These are phyloP conservation scores for Pichia californica DNA, from an alignment of 805 yeast species.

Conservation along the genomic window DNA sequence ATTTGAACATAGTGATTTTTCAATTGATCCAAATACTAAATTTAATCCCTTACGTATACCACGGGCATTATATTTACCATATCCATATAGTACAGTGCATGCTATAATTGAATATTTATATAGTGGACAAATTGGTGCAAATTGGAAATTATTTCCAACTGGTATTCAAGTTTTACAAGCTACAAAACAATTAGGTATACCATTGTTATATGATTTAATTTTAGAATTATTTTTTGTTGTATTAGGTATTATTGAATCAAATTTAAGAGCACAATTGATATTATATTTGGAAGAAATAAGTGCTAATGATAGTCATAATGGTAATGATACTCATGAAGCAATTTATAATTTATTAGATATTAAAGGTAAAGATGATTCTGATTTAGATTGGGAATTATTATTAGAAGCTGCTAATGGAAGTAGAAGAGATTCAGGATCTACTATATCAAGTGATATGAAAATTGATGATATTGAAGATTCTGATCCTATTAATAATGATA, in stretches of 20 bases:
- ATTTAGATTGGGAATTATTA: slow-evolving; percentile 11
- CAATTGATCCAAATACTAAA: not conserved
- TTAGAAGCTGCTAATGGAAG: slow-evolving; percentile 5
- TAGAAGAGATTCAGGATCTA: slow-evolving; percentile 13
- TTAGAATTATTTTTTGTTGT: slow-evolving; percentile 64
- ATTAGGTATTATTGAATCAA: slow-evolving; percentile 55
- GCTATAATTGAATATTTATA: slow-evolving; percentile 69
- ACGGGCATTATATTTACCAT: slow-evolving; percentile 63
- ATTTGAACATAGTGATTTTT: not conserved
- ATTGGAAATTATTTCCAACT: slow-evolving; percentile 67
- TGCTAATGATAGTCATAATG: not conserved
- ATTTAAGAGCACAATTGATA: slow-evolving; percentile 3
- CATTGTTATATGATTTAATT: slow-evolving; percentile 62
- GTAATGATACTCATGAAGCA: not conserved
- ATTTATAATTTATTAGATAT: slow-evolving; percentile 5
- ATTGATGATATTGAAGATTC: not conserved
- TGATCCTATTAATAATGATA: not conserved
- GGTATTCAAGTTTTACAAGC: slow-evolving; percentile 56
- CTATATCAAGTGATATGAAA: slow-evolving; percentile 6
- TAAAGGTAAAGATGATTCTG: slow-evolving; percentile 11
- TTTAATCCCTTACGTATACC: slow-evolving; percentile 38
- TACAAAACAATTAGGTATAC: slow-evolving; percentile 62
- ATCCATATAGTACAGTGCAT: slow-evolving; percentile 50
- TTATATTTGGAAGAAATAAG: slow-evolving; percentile 2
- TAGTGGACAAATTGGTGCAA: slow-evolving; percentile 74